Percentiles rank a stretch among this genome's conserved stretches.
phyloP scores from a whole-genome alignment of 2,329 filamentous ascomycete genomes.

The Cordyceps militaris region DNA sequence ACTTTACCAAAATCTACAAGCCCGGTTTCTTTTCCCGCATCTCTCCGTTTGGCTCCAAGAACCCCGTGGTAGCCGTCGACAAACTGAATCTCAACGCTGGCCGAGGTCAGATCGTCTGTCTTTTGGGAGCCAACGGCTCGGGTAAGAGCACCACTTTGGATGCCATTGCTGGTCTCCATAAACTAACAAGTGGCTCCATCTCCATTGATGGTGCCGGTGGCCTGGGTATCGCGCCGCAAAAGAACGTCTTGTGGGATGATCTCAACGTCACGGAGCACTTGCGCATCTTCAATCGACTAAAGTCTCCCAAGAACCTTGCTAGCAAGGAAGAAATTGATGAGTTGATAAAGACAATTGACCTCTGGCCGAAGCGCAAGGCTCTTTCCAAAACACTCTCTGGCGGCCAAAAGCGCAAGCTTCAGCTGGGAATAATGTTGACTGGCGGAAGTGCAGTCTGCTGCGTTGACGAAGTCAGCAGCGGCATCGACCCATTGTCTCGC shows the following conservation, averaged over 20 bases:
- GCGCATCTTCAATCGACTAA: conserved; percentile 74
- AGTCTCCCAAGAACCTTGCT: conserved; percentile 53
- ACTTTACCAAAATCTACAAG: conserved; percentile 71
- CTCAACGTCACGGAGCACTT: conserved; percentile 83
- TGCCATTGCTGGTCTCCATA: conserved; percentile 76
- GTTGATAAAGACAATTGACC: conserved; percentile 65
- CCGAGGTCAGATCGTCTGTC: conserved; percentile 75
- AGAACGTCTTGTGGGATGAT: conserved; percentile 90
- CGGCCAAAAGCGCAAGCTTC: conserved; percentile 86
- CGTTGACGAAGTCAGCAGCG: conserved; percentile 85
- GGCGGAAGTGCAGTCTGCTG: conserved; percentile 84
- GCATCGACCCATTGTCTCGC: conserved; percentile 77
- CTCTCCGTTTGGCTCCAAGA: conserved; percentile 35
- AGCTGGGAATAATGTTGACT: conserved; percentile 92
- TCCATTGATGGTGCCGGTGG: conserved; percentile 71
- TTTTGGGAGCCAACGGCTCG: conserved; percentile 83
- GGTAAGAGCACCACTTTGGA: conserved; percentile 89
- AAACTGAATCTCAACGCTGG: conserved; percentile 63
- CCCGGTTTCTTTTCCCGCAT: conserved; percentile 55
- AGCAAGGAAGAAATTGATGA: conserved; percentile 51
- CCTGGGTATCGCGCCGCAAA: conserved; percentile 82
- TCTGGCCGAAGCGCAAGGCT: conserved; percentile 66
- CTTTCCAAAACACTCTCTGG: conserved; percentile 74
- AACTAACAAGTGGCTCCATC: conserved; percentile 68
- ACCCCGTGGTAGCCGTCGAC: conserved; percentile 69